A percentile compares a stretch with the other conserved stretches of the same genome.
These are phyloP conservation scores for Gossypium gossypioides DNA, from an alignment of 441 rosid genomes.

Conservation along the genomic window DNA sequence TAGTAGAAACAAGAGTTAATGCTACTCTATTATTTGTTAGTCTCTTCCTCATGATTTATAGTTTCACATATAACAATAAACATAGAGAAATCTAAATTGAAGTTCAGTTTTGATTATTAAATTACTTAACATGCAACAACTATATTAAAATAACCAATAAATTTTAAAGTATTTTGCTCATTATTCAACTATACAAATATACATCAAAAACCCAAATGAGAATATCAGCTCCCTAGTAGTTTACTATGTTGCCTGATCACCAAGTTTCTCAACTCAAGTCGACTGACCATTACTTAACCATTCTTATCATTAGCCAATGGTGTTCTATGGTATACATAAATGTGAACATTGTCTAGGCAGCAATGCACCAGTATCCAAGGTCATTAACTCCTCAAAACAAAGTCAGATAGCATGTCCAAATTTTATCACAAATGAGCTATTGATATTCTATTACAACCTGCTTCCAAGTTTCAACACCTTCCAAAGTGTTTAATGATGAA, in stretches of 20 bases:
- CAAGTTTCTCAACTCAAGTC: slow-evolving; percentile 39
- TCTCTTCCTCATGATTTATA: too few species aligned
- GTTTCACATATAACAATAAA: too few species aligned
- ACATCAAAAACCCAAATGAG: slow-evolving; percentile 38
- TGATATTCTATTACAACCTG: slow-evolving; percentile 66
- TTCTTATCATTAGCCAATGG: slow-evolving; percentile 53
- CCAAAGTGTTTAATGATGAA: slow-evolving; percentile 44
- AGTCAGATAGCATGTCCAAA: slow-evolving; percentile 80
- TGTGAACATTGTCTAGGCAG: slow-evolving; percentile 41
- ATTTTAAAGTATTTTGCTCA: slow-evolving; percentile 40
- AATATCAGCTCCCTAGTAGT: slow-evolving; percentile 34
- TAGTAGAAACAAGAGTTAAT: too few species aligned
- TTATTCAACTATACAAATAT: slow-evolving; percentile 39
- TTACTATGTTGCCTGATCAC: slow-evolving; percentile 45
- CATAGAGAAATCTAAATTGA: too few species aligned
- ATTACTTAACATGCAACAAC: slow-evolving; percentile 50
- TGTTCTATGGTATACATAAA: slow-evolving; percentile 52
- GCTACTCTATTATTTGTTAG: too few species aligned
- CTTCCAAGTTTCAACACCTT: slow-evolving; percentile 58
- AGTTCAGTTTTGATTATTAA: slow-evolving; percentile 29
- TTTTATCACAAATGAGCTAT: slow-evolving; percentile 54
- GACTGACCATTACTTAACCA: slow-evolving; percentile 49
- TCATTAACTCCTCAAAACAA: slow-evolving; percentile 55
- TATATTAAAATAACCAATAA: slow-evolving; percentile 57
- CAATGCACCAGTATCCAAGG: slow-evolving; percentile 69